These are phyloP conservation scores for Heteromeles arbutifolia DNA, from an alignment of 306 rosid species.

Conservation along the genomic window DNA sequence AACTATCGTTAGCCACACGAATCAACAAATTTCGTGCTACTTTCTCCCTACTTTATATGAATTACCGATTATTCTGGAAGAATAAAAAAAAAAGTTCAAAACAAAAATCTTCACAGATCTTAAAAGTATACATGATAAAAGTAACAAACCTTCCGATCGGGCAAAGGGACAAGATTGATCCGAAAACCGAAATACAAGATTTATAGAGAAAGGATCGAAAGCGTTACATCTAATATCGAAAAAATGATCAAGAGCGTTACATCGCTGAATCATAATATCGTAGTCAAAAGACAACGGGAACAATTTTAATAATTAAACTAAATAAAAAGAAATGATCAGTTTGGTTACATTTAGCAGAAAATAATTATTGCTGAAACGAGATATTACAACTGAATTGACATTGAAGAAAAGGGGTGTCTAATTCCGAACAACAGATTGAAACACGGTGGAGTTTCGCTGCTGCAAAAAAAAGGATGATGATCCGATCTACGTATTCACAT, in stretches of 20 bases:
- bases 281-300: no score
- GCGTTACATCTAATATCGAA: no score
- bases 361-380: slow-evolving; percentile 2
- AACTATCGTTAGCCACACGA: not conserved
- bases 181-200: no score
- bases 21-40: not conserved
- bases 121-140: no score
- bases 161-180: no score
- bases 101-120: no score
- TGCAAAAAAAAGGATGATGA: slow-evolving; percentile 18
- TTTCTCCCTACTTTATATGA: not conserved
- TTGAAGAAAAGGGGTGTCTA: slow-evolving; percentile 9
- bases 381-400: slow-evolving; percentile 5
- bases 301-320: not conserved
- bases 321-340: not conserved
- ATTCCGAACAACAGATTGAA: slow-evolving; percentile 16
- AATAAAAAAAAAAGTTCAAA: no score
- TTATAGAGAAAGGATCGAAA: no score
- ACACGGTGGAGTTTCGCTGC: slow-evolving; percentile 12
- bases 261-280: no score
- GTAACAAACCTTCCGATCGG: no score
- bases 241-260: no score
- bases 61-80: not conserved
- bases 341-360: not conserved
- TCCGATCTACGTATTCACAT: slow-evolving; percentile 25